Evolutionary conservation across 2,329 filamentous ascomycete species (phyloP), one percentile per base, ranked within the genome.

Genomic region (Thielaviopsis cerberus): DNA sequence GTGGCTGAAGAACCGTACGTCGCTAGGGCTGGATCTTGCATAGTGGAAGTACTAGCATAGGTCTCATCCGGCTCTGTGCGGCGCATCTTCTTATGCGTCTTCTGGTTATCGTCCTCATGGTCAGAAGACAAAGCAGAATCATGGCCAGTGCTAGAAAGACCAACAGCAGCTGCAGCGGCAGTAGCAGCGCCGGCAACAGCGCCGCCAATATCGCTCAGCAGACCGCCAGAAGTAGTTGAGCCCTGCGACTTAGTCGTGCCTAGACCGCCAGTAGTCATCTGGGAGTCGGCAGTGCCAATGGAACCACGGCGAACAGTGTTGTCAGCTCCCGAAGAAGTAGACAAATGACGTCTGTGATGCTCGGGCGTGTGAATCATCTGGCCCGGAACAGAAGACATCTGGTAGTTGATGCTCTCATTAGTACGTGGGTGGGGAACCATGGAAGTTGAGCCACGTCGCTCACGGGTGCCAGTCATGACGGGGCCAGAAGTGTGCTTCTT

Each of bases 141-240:
- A 2, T 48, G 15, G 25, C 51, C 45, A 48, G 51, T 26, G 15
- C 53, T 25, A 26, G 55, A 48, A 17, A 61, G 53, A 10, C 56
- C 56, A 53, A 58, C 56, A 20, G 55, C 56, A 53, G 56, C 56
- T 26, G 59, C 59, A 26, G 59, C 59, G 26, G 59, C 56, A 23
- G 55, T 53, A 30, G 59, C 56, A n/a, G 59, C 59, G n/a, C 59
- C 56, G n/a, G 59, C 53, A 53, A 61, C 59, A 50, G 55, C 55
- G 24, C 55, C 59, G 25, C 59, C 59, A 54, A 61, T 58, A 17
- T 53, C 56, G 20, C 55, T 45, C 4, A 58, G 37, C 34, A 58
- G 58, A 37, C 59, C 50, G 24, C 50, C 50, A n/a, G 37, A 24
- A 3, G 56, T 53, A n/a, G 17, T 48, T 6, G 41, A 48, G 5